A percentile compares a stretch with the other conserved stretches of the same genome.
Conservation (phyloP, 306 rosid genomes). For the Begonia loranthoides region DNA sequence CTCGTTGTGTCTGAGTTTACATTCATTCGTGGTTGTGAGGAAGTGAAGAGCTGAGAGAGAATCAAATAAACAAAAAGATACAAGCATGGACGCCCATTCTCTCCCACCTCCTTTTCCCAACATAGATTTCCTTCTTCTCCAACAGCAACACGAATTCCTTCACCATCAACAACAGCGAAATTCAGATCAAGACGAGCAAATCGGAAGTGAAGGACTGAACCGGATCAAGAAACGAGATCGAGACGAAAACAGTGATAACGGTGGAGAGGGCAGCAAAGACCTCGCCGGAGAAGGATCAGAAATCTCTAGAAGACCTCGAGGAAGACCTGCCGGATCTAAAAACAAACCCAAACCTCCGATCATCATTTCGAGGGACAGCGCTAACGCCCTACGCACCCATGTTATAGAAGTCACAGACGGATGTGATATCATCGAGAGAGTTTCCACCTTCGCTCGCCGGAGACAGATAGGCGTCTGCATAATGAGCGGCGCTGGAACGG, state of each 20-base stretch:
- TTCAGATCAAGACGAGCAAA: constrained; percentile 62
- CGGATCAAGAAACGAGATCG: constrained; percentile 50
- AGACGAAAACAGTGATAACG: constrained; percentile 11
- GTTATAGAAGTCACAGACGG: constrained; percentile 93
- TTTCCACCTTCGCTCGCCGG: constrained; percentile 69
- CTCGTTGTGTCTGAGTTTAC: neutral
- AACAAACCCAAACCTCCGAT: constrained; percentile 96
- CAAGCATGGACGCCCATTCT: constrained; percentile 69
- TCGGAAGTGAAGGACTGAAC: constrained; percentile 34
- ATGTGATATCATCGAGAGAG: constrained; percentile 70
- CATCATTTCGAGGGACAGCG: constrained; percentile 90
- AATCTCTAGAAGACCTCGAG: constrained; percentile 57
- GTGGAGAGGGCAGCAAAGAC: neutral
- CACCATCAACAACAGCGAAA: constrained; percentile 8
- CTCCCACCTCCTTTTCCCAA: constrained; percentile 87
- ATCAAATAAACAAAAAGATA: neutral
- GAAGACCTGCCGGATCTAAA: constrained; percentile 91
- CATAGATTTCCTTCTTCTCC: constrained; percentile 40
- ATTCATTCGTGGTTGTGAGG: neutral
- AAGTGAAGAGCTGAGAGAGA: neutral
- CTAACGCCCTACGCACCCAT: constrained; percentile 83
- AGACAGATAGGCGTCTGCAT: constrained; percentile 92
- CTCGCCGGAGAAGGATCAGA: constrained; percentile 23
- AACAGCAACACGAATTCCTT: constrained; percentile 33
- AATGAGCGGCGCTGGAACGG: constrained; percentile 87